Percentiles rank a stretch among this genome's conserved stretches.
Conservation (phyloP, 2,329 filamentous ascomycete species). For the Nigrospora sphaerica region DNA sequence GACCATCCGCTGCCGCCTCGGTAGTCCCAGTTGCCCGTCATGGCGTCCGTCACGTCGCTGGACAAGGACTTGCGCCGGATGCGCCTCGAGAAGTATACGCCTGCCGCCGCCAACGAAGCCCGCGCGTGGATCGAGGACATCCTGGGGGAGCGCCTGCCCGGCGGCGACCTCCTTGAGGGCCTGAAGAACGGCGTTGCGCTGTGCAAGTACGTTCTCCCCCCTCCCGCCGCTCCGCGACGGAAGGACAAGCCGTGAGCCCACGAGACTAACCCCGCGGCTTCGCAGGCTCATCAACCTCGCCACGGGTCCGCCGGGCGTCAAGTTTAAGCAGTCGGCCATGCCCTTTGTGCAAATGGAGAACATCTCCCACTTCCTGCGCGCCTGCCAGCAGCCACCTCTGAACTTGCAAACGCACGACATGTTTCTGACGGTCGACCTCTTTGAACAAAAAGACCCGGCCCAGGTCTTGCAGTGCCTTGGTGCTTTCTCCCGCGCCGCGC, state of each 20-base stretch:
- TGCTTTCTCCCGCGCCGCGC: conserved; percentile 83
- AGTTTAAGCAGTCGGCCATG: conserved; percentile 89
- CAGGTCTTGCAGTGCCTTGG: conserved; percentile 90
- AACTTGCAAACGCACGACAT: conserved; percentile 89
- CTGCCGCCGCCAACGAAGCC: conserved; percentile 79
- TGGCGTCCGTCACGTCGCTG: conserved; percentile 90
- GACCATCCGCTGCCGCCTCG: too few species aligned
- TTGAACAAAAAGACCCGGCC: conserved; percentile 89
- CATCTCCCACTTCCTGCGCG: conserved; percentile 89
- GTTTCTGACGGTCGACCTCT: conserved; percentile 95
- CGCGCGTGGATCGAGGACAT: conserved; percentile 78
- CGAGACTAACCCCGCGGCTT: neutral
- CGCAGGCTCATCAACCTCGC: conserved; percentile 74
- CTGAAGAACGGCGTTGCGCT: conserved; percentile 88
- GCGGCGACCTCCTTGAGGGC: conserved; percentile 72
- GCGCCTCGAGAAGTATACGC: conserved; percentile 89
- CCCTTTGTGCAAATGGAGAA: conserved; percentile 99
- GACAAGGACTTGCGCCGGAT: conserved; percentile 93
- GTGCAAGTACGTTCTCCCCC: conserved; percentile 63
- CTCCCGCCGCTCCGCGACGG: too few species aligned
- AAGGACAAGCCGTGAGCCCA: too few species aligned
- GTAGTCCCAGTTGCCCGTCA: conserved; percentile 27
- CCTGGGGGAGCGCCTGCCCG: conserved; percentile 65
- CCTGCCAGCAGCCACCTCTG: conserved; percentile 77
- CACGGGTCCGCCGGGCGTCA: conserved; percentile 68